A percentile compares a stretch with the other conserved stretches of the same genome.
These are phyloP conservation scores for Monoraphidium neglectum DNA, from an alignment of 139 green algal species.

Conservation along the genomic window DNA sequence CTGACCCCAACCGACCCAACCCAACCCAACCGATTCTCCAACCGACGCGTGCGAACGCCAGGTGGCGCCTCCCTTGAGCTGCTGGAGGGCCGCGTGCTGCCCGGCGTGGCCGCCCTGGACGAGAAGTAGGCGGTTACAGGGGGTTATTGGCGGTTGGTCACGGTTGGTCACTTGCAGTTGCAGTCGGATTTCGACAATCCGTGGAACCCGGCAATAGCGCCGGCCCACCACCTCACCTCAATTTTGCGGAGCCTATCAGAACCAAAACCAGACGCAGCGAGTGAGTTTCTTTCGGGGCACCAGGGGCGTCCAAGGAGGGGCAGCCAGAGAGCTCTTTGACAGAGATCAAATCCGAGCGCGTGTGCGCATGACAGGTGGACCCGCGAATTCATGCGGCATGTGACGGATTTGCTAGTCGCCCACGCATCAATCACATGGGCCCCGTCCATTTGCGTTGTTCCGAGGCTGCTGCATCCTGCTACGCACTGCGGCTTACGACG, in stretches of 20 bases:
- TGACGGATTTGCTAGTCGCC: too few species aligned
- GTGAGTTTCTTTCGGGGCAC: not conserved
- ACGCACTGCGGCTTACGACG: too few species aligned
- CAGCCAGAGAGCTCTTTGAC: too few species aligned
- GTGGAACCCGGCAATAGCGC: too few species aligned
- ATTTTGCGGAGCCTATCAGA: not conserved
- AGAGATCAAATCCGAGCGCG: too few species aligned
- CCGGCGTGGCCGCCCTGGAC: conserved; percentile 94
- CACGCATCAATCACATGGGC: too few species aligned
- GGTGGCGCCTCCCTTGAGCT: conserved; percentile 98
- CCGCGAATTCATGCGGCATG: too few species aligned
- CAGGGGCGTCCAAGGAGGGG: not conserved
- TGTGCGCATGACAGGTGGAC: too few species aligned
- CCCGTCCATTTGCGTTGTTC: too few species aligned
- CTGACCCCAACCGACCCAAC: not conserved
- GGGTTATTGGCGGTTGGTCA: not conserved
- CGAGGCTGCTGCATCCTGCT: too few species aligned
- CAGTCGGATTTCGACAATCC: too few species aligned
- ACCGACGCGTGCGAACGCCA: conserved; percentile 62
- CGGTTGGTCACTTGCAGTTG: not conserved
- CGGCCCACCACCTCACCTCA: not conserved
- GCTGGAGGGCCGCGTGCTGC: conserved; percentile 98
- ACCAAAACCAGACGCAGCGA: not conserved
- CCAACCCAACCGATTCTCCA: too few species aligned
- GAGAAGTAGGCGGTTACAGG: conserved; percentile 59